Base-by-base conservation (phyloP, 768 basidiomycete species). In the Butyriboletus loyo region DNA sequence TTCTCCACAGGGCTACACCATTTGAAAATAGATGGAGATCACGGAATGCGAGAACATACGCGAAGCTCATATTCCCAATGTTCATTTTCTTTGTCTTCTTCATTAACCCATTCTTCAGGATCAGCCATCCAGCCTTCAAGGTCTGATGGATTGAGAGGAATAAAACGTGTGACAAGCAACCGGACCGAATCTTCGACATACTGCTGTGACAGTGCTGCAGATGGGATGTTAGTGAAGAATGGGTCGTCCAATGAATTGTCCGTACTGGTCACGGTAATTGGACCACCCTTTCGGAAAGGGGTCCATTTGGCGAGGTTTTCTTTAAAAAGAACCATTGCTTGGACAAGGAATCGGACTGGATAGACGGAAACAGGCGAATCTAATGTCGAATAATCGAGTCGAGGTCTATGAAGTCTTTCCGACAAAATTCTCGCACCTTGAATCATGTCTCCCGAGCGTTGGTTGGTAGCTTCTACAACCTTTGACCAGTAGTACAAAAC, bases 61-160 rank as follows among this genome's bases (percentile, higher is more conserved):
- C 96, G 79, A 53, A 97, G 82, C 61, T 96, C 92, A 62, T 81
- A 98, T 61, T 94, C 87, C 94, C 95, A 98, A 52, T 89, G 84
- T 35, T 95, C 93, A 38, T 84, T 89, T 57, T 93, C 92, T 57
- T 85, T 86, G 53, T 92, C 92, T 69, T 98, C 93, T 10, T 83
- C 70, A 53, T 92, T 90, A 11, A 96, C 81, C 92, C 93, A 99
- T 61, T 95, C 91, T 73, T 99, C 96, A 0, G 95, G 93, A 65
- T 95, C 92, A 15, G 79, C 77, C 71, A 86, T 77, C 90, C 95
- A 93, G 5, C 78, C 79, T 57, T 92, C 83, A 10, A 98, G 77
- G 67, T 98, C 96, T 2, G 78, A 72, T 6, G 87, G 78, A 49
- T 87, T 87, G 40, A 99, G 74, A 13, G 91, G 92, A 67, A 99